Base-by-base conservation (phyloP, 192 early-diverging fungal species). In the Ramicandelaber brevisporus region DNA sequence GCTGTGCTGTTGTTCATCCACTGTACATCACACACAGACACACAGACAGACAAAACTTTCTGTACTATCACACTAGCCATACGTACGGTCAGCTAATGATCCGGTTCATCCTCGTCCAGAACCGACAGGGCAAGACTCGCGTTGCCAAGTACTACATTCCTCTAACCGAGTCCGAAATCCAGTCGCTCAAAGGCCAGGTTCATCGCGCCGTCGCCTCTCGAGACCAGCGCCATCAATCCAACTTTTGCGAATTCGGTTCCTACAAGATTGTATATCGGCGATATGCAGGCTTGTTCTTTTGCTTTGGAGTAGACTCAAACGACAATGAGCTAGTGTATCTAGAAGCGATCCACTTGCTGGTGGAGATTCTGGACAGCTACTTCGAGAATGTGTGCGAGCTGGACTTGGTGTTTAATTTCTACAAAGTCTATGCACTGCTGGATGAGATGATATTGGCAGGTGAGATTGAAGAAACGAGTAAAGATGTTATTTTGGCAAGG, bases 161-260 rank as follows among this genome's bases (percentile, higher is more conserved):
- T 12, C 82, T 81, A 32, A 76, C 79, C 29, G 92, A 93, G 48
- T 74, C 83, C 20, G 92, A 98, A 50, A 89, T 87, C 43, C 53
- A 61, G 16, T 86, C 86, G 44, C 61, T 98, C 26, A 93, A 95
- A 43, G 70, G 71, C 10, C 84, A 95, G 29, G 87, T 98, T 5
- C 93, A 98, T 50, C 79, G 80, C 28, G 65, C 90, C 13, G 72
- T 96, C 25, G 89, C 93, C 20, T 80, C 80, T 12, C 60, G 93
- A 28, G 93, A 98, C 53, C 86, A 89, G 44, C 88, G 86, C 53
- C 73, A 84, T 44, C 87, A 90, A 54, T 81, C 79, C 23, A 97
- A 95, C 50, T 95, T 95, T 69, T 79, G 90, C 23, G 92, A 98
- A 79, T 96, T 88, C 58, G 74, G 85, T 40, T 89, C 89, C 58